A percentile compares a stretch with the other conserved stretches of the same genome.
phyloP scores from a whole-genome alignment of 805 yeast species.

The Cyberlindnera mrakii region DNA sequence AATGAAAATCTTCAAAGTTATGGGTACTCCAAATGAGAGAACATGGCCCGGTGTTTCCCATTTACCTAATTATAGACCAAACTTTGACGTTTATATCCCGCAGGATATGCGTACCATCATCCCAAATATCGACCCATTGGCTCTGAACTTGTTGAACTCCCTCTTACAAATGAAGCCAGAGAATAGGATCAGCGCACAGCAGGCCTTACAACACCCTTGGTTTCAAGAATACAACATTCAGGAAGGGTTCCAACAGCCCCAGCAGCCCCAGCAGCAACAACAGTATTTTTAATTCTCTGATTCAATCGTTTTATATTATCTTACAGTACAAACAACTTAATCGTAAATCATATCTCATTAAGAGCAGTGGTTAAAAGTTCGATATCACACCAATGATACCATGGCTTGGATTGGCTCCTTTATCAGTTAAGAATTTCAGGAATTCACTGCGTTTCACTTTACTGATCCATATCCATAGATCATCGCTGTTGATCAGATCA shows the following conservation, averaged over 20 bases:
- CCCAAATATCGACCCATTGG: conserved; percentile 75
- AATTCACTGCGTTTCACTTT: conserved; percentile 1
- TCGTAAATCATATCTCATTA: no score
- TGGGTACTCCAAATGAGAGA: conserved; percentile 95
- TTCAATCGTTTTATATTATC: not conserved
- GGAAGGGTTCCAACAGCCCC: conserved; percentile 8
- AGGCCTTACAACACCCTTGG: conserved; percentile 92
- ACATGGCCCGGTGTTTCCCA: conserved; percentile 97
- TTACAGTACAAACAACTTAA: no score
- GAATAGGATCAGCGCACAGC: conserved; percentile 83
- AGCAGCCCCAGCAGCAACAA: conserved; percentile 1
- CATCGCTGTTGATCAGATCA: conserved; percentile 11
- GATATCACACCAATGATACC: conserved; percentile 8
- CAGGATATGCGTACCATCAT: conserved; percentile 78
- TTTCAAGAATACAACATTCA: conserved; percentile 59
- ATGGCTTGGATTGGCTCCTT: conserved; percentile 20
- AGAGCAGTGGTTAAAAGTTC: not conserved
- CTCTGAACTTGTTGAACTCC: conserved; percentile 72
- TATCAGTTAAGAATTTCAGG: conserved; percentile 11
- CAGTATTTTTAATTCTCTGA: not conserved
- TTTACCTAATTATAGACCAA: conserved; percentile 79
- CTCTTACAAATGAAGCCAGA: conserved; percentile 92
- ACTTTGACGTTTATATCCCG: conserved; percentile 80
- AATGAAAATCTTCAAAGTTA: conserved; percentile 79
- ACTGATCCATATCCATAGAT: conserved; percentile 16